Evolutionary conservation across 2,329 filamentous ascomycete species (phyloP), one percentile per base, ranked within the genome.

Genomic region (Neonectria neomacrospora): DNA sequence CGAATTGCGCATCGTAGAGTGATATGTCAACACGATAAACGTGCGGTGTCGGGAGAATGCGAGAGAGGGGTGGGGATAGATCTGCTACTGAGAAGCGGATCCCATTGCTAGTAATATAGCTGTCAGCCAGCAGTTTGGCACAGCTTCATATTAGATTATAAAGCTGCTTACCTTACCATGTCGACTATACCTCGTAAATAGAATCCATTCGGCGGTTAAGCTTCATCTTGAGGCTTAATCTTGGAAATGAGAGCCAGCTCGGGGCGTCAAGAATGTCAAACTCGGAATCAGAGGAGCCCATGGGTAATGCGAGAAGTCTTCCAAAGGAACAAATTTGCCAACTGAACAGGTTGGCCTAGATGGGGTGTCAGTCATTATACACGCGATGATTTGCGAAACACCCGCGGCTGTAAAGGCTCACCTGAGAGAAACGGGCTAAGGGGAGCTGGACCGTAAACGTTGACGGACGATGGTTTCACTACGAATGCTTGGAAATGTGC

Each of bases 61-160:
- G 65, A 52, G 65, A 59, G 5, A 63, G 50, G 3, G 65, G 63
- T 3, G 65, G 65, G 10, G 65, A 66, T 39, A 67, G 10, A 30
- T 67, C 65, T 8, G 59, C 66, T 8, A 66, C 63, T 12, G 65
- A 66, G 26, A 67, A 66, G 9, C 63, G 65, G 16, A 67, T 66
- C 0, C 63, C 63, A 5, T 67, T 67, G 26, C 65, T 66, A 16
- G 20, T 1, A 32, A 34, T 10, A 42, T 45, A 10, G 22, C 3
- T 5, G 5, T 66, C 11, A 67, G 52, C 34, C 10, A 11, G n/a
- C n/a, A n/a, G n/a, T n/a, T n/a, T n/a, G n/a, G n/a, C n/a, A n/a
- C n/a, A n/a, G n/a, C n/a, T n/a, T n/a, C n/a, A n/a, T n/a, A 26
- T 26, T 3, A 12, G 53, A 53, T 3, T 4, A 12, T 2, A 41